Evolutionary conservation across 129 eudicot species (phyloP), one percentile per base, ranked within the genome.

Genomic region (Smallanthus sonchifolius): DNA sequence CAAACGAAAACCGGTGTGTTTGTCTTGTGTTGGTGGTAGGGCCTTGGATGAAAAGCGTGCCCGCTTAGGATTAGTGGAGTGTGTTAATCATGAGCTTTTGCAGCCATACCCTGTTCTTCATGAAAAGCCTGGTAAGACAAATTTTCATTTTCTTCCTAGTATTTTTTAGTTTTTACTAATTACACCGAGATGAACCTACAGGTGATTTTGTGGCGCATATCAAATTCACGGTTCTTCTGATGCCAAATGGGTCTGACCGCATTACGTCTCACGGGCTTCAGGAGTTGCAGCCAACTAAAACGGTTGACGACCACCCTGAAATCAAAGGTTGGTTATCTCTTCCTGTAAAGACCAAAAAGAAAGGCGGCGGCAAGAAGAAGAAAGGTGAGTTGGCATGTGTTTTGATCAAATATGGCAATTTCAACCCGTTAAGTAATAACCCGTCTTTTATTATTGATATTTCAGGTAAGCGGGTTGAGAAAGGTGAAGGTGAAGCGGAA

Each of bases 41-140:
- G 92, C 89, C 45, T 89, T 92, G 89, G 98, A 92, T 71, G 94
- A 92, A 82, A 89, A 89, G 78, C 81, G 95, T 28, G 98, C 95
- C 37, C 84, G 95, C 7, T 72, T 92, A 49, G 98, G 98, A 20
- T 79, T 95, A 40, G 90, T 95, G 13, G 99, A 95, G 77, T 95
- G 99, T 82, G 97, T 95, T 60, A 91, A 88, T 67, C 97, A 95
- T 67, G 99, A 95, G 30, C 91, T 95, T 45, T 76, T 95, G 73
- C 97, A 95, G 84, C 96, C 98, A 39, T 90, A 94, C 80, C 98
- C 98, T 43, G 98, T 94, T 59, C 89, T 94, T 73, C 89, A 94
- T 64, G 98, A 94, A 74, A 94, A 90, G 78, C 93, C 93, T 63
- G 98, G 98, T 94, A 81, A 68, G 84, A 0, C 6, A 39, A n/a